These are phyloP conservation scores for Comarum palustre DNA, from an alignment of 306 rosid genomes.

Conservation along the genomic window DNA sequence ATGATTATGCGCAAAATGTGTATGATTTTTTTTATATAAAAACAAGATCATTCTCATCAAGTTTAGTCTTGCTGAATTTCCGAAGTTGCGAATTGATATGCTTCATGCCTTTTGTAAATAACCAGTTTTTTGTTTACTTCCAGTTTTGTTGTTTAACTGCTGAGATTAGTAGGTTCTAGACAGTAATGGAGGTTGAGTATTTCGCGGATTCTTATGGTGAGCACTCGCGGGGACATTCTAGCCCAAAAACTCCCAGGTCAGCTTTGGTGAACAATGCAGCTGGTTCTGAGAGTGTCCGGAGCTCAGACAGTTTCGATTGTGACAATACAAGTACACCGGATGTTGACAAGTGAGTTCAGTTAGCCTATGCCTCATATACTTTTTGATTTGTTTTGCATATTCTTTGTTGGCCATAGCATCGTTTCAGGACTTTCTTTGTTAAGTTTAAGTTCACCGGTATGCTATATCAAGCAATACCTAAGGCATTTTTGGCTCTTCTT, in stretches of 20 bases:
- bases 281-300: slow-evolving; percentile 17
- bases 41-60: background rate
- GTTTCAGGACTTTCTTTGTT: background rate
- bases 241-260: slow-evolving; percentile 7
- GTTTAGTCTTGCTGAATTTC: too few species aligned
- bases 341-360: slow-evolving; percentile 14
- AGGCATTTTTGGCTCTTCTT: background rate
- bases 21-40: background rate
- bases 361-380: background rate
- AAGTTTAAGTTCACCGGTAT: background rate
- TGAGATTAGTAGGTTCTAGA: background rate
- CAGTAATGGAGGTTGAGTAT: slow-evolving; percentile 24
- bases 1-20: background rate
- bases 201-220: background rate
- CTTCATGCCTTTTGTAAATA: too few species aligned
- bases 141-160: background rate
- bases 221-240: slow-evolving; percentile 10
- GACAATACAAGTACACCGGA: background rate
- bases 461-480: background rate
- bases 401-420: background rate
- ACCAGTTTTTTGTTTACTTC: background rate
- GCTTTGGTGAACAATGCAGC: slow-evolving; percentile 9
- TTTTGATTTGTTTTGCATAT: background rate
- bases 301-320: background rate
- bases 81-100: too few species aligned